Evolutionary conservation across 2,329 filamentous ascomycete genomes (phyloP), one percentile per base, ranked within the genome.

Genomic region (Alternaria hordeiaustralica): DNA sequence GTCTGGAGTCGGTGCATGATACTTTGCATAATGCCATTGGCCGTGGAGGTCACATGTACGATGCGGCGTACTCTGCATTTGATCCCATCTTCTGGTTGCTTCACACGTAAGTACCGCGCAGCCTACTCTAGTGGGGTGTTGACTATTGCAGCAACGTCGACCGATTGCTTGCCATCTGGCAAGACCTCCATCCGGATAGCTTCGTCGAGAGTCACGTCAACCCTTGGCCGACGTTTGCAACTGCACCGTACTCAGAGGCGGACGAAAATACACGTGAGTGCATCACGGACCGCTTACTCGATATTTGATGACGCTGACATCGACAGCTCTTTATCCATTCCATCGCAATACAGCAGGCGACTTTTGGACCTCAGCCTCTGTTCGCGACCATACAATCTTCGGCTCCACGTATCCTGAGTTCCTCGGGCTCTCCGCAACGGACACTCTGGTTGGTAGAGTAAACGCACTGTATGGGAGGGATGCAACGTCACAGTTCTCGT

Each of bases 381-480:
- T 88, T 12, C 86, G 90, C 28, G 83, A 86, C 44, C 87, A 87
- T 7, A 83, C 84, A 25, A 82, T 81, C 1, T 92, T 96, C 77
- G 89, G 89, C 13, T 96, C 96, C 76, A 89, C 88, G 0, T 96
- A 96, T 74, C 84, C 88, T 0, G 92, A 95, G 26, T 33, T 33
- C 11, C 26, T 11, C 26, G 18, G 26, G 5, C 5, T 50, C 47
- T 50, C 47, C 26, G 12, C 12, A 33, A 50, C 12, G 5, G 18
- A 50, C 2, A 15, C 18, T 33, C 10, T 50, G 20, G 26, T 15
- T 20, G 4, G 26, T 10, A 13, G 18, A 20, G 7, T 50, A 11
- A 47, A 50, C 20, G 47, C 47, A 6, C 18, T 50, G 18, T 50
- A 33, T 20, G 26, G 47, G 4, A 11, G 4, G 3, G 33, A 21